Evolutionary conservation across 2,329 filamentous ascomycete genomes (phyloP).

Genomic region (Aspergillus arachidicola): DNA sequence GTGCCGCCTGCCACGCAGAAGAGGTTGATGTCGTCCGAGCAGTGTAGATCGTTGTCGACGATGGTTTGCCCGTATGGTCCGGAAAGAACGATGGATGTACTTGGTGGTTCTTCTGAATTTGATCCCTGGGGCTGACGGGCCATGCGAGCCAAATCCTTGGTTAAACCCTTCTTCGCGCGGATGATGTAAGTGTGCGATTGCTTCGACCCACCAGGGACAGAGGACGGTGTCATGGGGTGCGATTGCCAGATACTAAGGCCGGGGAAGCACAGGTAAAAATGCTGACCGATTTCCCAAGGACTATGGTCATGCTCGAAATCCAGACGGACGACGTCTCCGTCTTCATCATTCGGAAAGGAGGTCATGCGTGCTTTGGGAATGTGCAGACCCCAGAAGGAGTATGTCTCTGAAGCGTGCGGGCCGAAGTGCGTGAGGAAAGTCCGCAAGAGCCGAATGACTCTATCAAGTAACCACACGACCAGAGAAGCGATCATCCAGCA

Average conservation of each 20-base stretch:
- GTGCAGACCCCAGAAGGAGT: constrained; percentile 54
- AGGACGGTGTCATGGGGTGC: constrained; percentile 70
- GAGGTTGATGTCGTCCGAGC: constrained; percentile 45
- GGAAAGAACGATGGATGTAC: constrained; percentile 54
- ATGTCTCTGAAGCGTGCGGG: constrained; percentile 40
- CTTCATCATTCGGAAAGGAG: constrained; percentile 58
- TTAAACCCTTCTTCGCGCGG: constrained; percentile 52
- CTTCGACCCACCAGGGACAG: constrained; percentile 47
- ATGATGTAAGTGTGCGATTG: constrained; percentile 42
- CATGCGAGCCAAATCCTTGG: constrained; percentile 25
- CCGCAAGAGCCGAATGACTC: constrained; percentile 60
- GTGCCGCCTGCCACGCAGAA: constrained; percentile 61
- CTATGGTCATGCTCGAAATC: constrained; percentile 66
- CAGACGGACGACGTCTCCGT: constrained; percentile 65
- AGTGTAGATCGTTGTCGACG: constrained; percentile 42
- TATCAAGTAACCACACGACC: constrained; percentile 66
- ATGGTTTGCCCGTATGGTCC: constrained; percentile 65
- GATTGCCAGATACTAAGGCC: constrained; percentile 70
- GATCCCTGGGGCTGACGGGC: constrained; percentile 31
- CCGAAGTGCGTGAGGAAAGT: constrained; percentile 64
- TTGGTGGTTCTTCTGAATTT: neutral
- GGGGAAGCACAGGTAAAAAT: constrained; percentile 71
- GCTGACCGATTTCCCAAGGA: constrained; percentile 68
- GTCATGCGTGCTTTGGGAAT: constrained; percentile 54
- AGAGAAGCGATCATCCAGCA: constrained; percentile 71